A percentile compares a stretch with the other conserved stretches of the same genome.
Conservation (phyloP, 768 basidiomycete genomes). For the Paxillus rubicundulus region DNA sequence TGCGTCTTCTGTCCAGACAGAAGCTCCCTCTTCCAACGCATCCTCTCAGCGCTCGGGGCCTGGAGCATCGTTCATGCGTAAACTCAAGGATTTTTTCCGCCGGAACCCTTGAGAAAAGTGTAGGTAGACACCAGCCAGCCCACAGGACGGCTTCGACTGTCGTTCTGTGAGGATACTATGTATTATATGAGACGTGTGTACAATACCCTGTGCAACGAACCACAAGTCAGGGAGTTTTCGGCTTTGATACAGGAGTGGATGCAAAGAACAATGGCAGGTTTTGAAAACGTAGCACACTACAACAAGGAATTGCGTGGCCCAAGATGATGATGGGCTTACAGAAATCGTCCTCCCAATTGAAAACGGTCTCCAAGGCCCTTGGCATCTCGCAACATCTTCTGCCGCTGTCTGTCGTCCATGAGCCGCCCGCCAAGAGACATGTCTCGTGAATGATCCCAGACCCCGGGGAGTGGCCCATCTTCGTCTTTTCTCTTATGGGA, state of each 20-base stretch:
- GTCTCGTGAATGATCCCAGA: constrained; percentile 92
- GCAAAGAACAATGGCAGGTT: too few species aligned
- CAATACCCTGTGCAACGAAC: too few species aligned
- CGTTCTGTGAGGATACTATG: too few species aligned
- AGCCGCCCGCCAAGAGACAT: constrained; percentile 85
- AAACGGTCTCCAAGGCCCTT: constrained; percentile 82
- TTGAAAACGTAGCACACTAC: too few species aligned
- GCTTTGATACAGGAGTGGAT: too few species aligned
- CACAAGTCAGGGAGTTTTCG: too few species aligned
- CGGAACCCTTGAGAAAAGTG: constrained; percentile 28
- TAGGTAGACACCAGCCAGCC: too few species aligned
- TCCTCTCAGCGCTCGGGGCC: not conserved
- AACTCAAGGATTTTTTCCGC: not conserved
- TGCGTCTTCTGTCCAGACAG: not conserved
- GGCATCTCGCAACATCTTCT: constrained; percentile 77
- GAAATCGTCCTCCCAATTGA: constrained; percentile 59
- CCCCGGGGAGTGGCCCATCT: constrained; percentile 55
- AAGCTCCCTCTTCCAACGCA: not conserved
- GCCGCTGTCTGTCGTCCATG: constrained; percentile 85
- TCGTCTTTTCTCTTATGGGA: constrained; percentile 39
- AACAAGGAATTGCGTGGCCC: not conserved
- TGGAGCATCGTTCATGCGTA: not conserved
- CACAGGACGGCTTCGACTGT: too few species aligned
- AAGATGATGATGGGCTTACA: not conserved
- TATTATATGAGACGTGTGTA: too few species aligned